Evolutionary conservation across 2,329 filamentous ascomycete genomes (phyloP).

Genomic region (Exserohilum turcica): DNA sequence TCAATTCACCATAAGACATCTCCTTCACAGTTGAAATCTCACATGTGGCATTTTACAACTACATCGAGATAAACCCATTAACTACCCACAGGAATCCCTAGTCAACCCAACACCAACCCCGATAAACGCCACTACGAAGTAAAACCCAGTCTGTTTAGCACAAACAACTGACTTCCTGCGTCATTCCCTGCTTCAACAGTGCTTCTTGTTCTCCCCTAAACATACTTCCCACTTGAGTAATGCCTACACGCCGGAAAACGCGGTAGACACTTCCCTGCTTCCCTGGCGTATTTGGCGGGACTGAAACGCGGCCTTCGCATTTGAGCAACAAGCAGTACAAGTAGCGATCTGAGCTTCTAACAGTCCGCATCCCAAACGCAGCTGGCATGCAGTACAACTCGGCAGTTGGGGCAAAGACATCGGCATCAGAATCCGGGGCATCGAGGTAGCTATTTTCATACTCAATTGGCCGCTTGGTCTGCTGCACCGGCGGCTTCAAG

Average conservation of each 20-base stretch:
- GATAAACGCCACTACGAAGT: background rate
- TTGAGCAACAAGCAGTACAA: conserved; percentile 11
- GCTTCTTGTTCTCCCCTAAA: background rate
- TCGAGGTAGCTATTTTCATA: conserved; percentile 3
- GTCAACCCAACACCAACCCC: no score
- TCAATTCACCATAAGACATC: no score
- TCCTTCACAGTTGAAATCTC: no score
- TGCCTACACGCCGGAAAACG: background rate
- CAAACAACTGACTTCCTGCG: background rate
- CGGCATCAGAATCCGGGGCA: conserved; percentile 5
- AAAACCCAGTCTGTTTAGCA: background rate
- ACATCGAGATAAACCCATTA: no score
- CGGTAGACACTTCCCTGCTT: background rate
- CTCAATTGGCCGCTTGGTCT: background rate
- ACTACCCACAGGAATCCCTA: no score
- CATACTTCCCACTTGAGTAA: background rate
- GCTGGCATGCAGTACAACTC: conserved; percentile 15
- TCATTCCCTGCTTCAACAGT: background rate
- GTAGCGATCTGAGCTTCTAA: background rate
- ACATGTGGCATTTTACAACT: no score
- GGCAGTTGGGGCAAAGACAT: conserved; percentile 2
- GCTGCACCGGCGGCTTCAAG: background rate
- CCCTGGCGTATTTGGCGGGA: background rate
- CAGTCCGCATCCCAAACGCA: conserved; percentile 4
- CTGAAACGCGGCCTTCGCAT: background rate